These are phyloP conservation scores for Carex pumila DNA, from an alignment of 176 grass and related monocot species.

Conservation along the genomic window DNA sequence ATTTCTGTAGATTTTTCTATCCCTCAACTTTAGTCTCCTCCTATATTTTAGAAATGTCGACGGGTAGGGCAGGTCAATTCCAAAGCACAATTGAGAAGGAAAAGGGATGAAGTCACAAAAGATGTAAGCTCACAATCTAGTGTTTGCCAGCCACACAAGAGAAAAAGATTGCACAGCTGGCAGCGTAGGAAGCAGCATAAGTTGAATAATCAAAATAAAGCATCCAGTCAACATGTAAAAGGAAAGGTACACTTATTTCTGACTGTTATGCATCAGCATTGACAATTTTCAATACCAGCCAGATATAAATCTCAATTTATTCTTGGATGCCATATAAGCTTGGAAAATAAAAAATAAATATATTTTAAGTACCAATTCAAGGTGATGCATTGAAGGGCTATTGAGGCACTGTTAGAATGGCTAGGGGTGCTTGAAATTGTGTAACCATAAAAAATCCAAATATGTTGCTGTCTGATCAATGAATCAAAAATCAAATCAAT, in stretches of 20 bases:
- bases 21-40: background rate
- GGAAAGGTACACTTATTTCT: conserved; percentile 4
- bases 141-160: background rate
- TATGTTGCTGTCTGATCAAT: background rate
- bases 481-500: background rate
- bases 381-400: background rate
- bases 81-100: conserved; percentile 3
- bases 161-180: conserved; percentile 13
- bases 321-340: background rate
- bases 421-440: background rate
- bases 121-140: background rate
- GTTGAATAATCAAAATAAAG: conserved; percentile 1
- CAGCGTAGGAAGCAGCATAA: conserved; percentile 15
- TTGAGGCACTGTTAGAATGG: background rate
- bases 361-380: background rate
- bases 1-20: background rate
- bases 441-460: background rate
- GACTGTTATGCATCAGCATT: background rate
- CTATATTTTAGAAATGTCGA: background rate
- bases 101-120: conserved; percentile 7
- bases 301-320: background rate
- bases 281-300: background rate
- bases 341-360: background rate
- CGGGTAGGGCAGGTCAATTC: background rate
- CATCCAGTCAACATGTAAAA: background rate